These are phyloP conservation scores for Scedosporium apiospermum DNA, from an alignment of 2,329 filamentous ascomycete genomes.

Conservation along the genomic window DNA sequence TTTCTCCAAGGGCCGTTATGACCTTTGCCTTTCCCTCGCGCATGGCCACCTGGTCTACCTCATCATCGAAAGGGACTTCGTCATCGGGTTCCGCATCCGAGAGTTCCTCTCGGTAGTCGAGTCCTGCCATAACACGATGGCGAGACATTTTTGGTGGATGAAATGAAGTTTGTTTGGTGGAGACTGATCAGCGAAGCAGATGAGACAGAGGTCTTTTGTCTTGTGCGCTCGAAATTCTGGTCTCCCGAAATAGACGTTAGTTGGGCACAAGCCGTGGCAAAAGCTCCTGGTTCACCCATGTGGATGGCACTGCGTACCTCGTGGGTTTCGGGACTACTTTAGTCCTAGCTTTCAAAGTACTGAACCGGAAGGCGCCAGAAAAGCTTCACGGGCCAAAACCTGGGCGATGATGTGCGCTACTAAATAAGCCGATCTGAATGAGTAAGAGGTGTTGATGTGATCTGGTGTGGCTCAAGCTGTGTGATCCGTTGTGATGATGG, in stretches of 20 bases:
- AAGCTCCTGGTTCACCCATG: too few relatives aligned
- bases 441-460: not conserved
- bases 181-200: too few relatives aligned
- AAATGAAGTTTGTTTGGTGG: not conserved
- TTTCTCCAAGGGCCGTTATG: not conserved
- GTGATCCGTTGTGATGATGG: not conserved
- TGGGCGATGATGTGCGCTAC: too few relatives aligned
- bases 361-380: not conserved
- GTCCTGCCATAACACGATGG: slow-evolving; percentile 8
- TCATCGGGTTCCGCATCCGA: slow-evolving; percentile 35
- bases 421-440: too few relatives aligned
- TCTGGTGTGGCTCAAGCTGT: not conserved
- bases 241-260: too few relatives aligned
- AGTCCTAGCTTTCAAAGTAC: too few relatives aligned
- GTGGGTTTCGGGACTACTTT: too few relatives aligned
- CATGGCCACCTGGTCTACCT: slow-evolving; percentile 17
- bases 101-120: slow-evolving; percentile 11
- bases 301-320: too few relatives aligned
- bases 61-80: slow-evolving; percentile 27
- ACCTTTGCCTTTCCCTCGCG: slow-evolving; percentile 4
- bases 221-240: too few relatives aligned
- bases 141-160: slow-evolving; percentile 1
- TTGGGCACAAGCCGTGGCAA: too few relatives aligned
- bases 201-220: too few relatives aligned
- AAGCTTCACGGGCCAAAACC: not conserved